Base-by-base conservation (phyloP, 2,329 filamentous ascomycete genomes). In the Clarireedia homoeocarpa region DNA sequence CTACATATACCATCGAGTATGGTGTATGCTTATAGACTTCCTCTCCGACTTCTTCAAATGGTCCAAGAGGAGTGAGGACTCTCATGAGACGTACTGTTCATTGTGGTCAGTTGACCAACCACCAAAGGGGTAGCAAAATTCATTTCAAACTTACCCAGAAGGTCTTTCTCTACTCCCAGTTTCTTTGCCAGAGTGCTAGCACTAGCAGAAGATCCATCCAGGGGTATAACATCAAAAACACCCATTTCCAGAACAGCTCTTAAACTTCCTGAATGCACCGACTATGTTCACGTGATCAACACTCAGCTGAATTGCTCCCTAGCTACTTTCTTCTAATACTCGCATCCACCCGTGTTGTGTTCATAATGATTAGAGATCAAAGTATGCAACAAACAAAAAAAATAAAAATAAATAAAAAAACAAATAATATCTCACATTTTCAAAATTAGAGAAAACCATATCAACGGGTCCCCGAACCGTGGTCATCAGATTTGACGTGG, bases 61-160 rank as follows among this genome's bases (percentile, higher is more conserved):
- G 56, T 15, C 51, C 57, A 15, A 56, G 56, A 9, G 57, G 48
- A 14, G 58, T 56, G 4, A 51, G 38, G 10, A 63, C 46, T 40
- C 64, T 58, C 63, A 66, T 63, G 26, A 63, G 56, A 23, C 64
- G 63, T 47, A 64, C 64, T 66, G 27, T 46, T n/a, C 5, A 17
- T 44, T 17, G 6, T 44, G 6, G 9, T 54, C 17, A 54, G 36
- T 23, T 26, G 12, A 36, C 7, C 5, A 10, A 23, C 10, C 20
- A 4, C 14, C n/a, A 17, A 44, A 23, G 6, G 40, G 6, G 9
- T 20, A 7, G 40, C 46, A 54, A n/a, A 49, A 23, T 24, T 50
- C 2, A 24, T 12, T 10, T 23, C 17, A 5, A 6, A 55, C 59
- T 38, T 50, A 67, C 65, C 57, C 6, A 67, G 58, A 50, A 67